Evolutionary conservation across 2,329 filamentous ascomycete species (phyloP), one percentile per base, ranked within the genome.

Genomic region (Leptographium lundbergii): DNA sequence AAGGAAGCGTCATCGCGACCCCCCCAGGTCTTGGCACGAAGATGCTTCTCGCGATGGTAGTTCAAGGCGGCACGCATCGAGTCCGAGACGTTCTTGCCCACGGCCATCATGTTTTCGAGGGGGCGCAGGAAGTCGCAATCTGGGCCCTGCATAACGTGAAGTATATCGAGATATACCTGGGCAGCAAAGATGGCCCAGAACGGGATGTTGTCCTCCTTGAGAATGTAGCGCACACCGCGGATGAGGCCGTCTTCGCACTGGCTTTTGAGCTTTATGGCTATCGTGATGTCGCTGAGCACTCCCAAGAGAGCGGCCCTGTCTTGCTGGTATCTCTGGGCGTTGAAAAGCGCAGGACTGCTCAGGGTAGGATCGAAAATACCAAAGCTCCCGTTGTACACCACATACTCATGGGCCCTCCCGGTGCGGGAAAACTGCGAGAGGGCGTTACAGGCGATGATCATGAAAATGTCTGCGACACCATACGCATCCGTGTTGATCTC

Each of bases 81-180:
- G 6, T 61, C 59, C 3, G 65, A 47, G 0, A 70, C 63, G 6
- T 64, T 45, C 3, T 55, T 56, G 17, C 61, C 47, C 42, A 65
- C 62, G 13, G 50, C n/a, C 2, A 58, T 22, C 32, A 68, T 52
- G 9, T 58, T 61, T 4, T 39, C 3, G 24, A 63, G 65, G 0
- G 60, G 52, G 11, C 52, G 32, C 7, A 58, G 39, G 17, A 60
- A 59, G 1, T 54, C 13, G 32, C 60, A 60, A 17, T 17, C 24
- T 6, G 54, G 29, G 3, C 70, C 61, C 2, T 74, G 62, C 3
- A 61, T 57, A 9, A 5, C 14, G 58, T 73, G 68, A 17, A 73
- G 69, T 39, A 75, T 71, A 50, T 77, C 74, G 4, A 77, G 69
- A 59, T 72, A 73, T 13, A 74, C 59, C 54, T 77, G 73, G 5